Conservation (phyloP, 2,329 filamentous ascomycete species). For the Hypoxylon sp. region DNA sequence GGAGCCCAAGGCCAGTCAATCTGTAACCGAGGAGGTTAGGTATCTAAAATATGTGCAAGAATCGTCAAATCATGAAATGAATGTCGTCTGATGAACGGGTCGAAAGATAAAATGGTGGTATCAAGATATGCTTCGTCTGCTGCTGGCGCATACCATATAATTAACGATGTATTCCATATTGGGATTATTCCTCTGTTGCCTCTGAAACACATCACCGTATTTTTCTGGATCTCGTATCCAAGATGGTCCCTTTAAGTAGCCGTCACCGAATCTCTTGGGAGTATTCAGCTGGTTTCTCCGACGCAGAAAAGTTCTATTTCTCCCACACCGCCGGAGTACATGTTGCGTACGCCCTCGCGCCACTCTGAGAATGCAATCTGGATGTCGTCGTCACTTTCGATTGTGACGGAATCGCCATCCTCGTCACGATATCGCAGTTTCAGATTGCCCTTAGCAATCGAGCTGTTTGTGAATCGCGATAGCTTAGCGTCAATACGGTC, state of each 20-base stretch:
- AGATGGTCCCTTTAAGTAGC: constrained; percentile 1
- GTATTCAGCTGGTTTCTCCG: constrained; percentile 59
- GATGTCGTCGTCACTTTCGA: constrained; percentile 96
- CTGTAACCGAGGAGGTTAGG: constrained; percentile 44
- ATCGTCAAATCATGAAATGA: constrained; percentile 51
- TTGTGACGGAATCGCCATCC: constrained; percentile 93
- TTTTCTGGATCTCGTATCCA: constrained; percentile 19
- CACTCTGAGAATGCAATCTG: constrained; percentile 96
- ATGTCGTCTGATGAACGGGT: constrained; percentile 38
- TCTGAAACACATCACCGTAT: constrained; percentile 18
- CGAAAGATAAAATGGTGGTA: constrained; percentile 46
- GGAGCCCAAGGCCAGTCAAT: constrained; percentile 38
- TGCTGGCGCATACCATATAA: constrained; percentile 33
- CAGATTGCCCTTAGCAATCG: constrained; percentile 84
- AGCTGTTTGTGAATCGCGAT: constrained; percentile 85
- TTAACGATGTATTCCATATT: constrained; percentile 40
- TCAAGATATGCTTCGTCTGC: constrained; percentile 48
- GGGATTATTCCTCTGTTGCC: constrained; percentile 19
- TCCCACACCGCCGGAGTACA: constrained; percentile 79
- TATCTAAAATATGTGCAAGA: constrained; percentile 55
- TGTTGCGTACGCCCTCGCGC: constrained; percentile 77
- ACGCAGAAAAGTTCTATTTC: constrained; percentile 92
- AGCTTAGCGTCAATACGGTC: constrained; percentile 98
- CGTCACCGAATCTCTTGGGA: constrained; percentile 5
- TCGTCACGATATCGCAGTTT: constrained; percentile 92